Base-by-base conservation (phyloP, 2,329 filamentous ascomycete species). In the Aspergillus flavus region DNA sequence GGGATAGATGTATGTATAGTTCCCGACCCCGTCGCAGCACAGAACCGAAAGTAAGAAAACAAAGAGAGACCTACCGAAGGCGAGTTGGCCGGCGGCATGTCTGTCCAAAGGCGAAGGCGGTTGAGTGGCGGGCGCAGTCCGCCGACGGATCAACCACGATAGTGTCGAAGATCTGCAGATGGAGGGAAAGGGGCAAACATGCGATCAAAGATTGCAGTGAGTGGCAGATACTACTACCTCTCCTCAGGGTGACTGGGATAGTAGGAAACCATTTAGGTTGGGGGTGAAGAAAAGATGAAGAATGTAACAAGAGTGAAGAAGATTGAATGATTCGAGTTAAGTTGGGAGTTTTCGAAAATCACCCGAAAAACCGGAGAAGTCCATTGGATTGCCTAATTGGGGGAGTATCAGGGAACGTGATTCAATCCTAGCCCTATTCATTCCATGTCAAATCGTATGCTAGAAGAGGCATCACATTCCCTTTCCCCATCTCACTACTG, bases 71-170 rank as follows among this genome's bases (percentile, higher is more conserved):
- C 66, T 78, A 82, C 80, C 69, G 74, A 75, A 59, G 79, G 78
- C 60, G 78, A 76, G 71, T 80, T 81, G 67, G 74, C 77, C 67
- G 79, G 80, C 67, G 79, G 78, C 77, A 80, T 80, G 65, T 52
- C 28, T 50, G 66, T 69, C 66, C 61, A 57, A 61, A 45, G 34
- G 52, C 61, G 58, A 61, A 45, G 46, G 46, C 48, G 23, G 46
- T 45, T 34, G 41, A 54, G 56, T 46, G 55, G 55, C 56, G 43
- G 61, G 46, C 16, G 39, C 52, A 61, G 48, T 48, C 54, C 54
- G 61, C 61, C 46, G 57, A 34, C 34, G 57, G 39, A 43, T 46
- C 26, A 26, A 50, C 26, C n/a, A 16, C 26, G 52, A 26, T 32
- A 50, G 39, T 58, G 23, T 39, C 28, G 9, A 30, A 30, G 45